These are phyloP conservation scores for Scopulariopsis brevicaulis DNA, from an alignment of 2,329 filamentous ascomycete species.

Conservation along the genomic window DNA sequence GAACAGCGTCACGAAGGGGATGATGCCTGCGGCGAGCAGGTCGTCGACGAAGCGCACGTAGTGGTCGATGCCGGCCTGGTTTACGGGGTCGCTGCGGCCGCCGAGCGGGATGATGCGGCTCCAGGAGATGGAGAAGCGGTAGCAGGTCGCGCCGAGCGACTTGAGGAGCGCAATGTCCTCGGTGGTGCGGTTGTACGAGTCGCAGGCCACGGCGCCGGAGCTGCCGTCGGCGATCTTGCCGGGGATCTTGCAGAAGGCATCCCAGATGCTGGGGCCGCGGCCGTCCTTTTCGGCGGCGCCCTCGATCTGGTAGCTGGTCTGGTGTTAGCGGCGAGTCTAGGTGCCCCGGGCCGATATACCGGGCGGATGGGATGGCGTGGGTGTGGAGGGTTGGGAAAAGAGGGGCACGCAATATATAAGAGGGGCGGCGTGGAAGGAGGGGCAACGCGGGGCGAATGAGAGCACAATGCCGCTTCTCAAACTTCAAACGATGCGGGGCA, in stretches of 20 bases:
- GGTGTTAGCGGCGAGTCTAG: not conserved
- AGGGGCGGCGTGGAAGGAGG: not conserved
- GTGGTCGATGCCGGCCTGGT: slow-evolving; percentile 65
- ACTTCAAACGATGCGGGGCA: not conserved
- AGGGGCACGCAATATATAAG: not conserved
- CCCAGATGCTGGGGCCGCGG: slow-evolving; percentile 77
- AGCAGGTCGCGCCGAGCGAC: slow-evolving; percentile 58
- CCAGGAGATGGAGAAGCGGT: slow-evolving; percentile 81
- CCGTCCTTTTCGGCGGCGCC: slow-evolving; percentile 65
- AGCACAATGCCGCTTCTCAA: not conserved
- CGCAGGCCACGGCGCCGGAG: slow-evolving; percentile 68
- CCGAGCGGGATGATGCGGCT: slow-evolving; percentile 78
- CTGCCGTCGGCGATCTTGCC: slow-evolving; percentile 74
- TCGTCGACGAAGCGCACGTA: slow-evolving; percentile 73
- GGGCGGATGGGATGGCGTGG: not conserved
- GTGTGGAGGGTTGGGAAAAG: not conserved
- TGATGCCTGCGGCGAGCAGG: slow-evolving; percentile 64
- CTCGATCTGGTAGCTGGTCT: slow-evolving; percentile 72
- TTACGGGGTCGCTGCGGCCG: slow-evolving; percentile 70
- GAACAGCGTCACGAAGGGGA: slow-evolving; percentile 71
- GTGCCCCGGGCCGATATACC: not conserved
- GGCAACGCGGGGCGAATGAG: not conserved
- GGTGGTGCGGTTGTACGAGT: slow-evolving; percentile 70
- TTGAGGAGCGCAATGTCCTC: slow-evolving; percentile 73
- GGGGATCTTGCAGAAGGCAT: slow-evolving; percentile 70